Conservation (phyloP, 2,329 filamentous ascomycete species). For the Ceratocystis albifundus region DNA sequence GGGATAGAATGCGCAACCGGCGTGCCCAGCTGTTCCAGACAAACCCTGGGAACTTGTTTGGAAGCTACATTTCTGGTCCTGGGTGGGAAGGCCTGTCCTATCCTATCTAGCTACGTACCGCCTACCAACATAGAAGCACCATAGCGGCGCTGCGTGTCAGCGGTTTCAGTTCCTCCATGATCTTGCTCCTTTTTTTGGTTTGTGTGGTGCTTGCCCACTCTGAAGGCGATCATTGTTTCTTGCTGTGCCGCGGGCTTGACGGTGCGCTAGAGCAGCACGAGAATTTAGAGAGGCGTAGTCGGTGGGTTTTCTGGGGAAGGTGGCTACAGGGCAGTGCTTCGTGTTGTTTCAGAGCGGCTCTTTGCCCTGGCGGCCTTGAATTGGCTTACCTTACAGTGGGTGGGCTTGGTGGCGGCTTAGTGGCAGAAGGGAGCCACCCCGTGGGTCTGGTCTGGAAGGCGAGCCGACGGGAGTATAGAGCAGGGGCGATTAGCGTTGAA, state of each 20-base stretch:
- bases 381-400: not conserved
- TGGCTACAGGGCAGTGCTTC: not conserved
- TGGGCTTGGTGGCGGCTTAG: not conserved
- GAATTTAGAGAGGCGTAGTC: not conserved
- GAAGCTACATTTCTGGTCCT: too few relatives aligned
- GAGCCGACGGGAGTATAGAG: not conserved
- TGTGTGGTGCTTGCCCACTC: not conserved
- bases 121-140: not conserved
- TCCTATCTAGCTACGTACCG: too few relatives aligned
- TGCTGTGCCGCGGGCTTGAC: conserved; percentile 5
- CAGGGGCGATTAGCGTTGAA: not conserved
- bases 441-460: not conserved
- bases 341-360: not conserved
- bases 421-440: not conserved
- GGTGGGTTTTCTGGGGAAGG: not conserved
- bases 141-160: not conserved
- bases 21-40: not conserved
- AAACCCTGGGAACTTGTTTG: not conserved
- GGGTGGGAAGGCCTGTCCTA: too few relatives aligned
- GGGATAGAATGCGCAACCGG: too few relatives aligned
- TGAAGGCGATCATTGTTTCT: not conserved
- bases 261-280: not conserved
- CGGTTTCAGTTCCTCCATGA: not conserved
- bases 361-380: not conserved
- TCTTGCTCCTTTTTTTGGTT: not conserved